These are phyloP conservation scores for Sarcodon sp. DNA, from an alignment of 768 basidiomycete genomes.

Conservation along the genomic window DNA sequence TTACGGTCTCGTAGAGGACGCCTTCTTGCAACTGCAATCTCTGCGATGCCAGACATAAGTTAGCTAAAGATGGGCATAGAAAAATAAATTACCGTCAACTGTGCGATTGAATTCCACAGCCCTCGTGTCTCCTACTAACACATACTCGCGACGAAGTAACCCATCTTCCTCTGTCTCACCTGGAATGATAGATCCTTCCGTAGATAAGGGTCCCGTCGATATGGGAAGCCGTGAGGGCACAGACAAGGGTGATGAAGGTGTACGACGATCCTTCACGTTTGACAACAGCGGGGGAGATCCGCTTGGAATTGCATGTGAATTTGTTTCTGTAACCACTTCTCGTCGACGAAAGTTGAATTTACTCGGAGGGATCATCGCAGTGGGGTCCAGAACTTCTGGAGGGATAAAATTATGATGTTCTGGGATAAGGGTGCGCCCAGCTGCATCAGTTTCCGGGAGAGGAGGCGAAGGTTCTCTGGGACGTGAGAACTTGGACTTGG, in stretches of 20 bases:
- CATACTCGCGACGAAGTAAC: conserved; percentile 75
- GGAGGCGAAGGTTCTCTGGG: conserved; percentile 22
- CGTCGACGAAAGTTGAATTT: conserved; percentile 57
- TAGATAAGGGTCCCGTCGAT: conserved; percentile 21
- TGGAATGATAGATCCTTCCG: conserved; percentile 58
- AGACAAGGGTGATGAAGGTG: neutral
- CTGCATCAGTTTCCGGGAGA: conserved; percentile 10
- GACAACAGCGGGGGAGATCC: neutral
- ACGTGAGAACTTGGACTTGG: conserved; percentile 65
- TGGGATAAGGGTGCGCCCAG: conserved; percentile 37
- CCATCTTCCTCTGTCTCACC: conserved; percentile 82
- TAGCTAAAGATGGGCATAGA: neutral
- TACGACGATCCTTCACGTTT: neutral
- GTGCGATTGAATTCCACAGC: conserved; percentile 88
- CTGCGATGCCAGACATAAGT: conserved; percentile 22
- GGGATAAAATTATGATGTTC: conserved; percentile 65
- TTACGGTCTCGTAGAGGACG: conserved; percentile 46
- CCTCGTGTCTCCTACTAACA: conserved; percentile 80
- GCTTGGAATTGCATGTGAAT: neutral
- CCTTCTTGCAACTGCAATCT: conserved; percentile 48
- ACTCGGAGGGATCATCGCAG: conserved; percentile 72
- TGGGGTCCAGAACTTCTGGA: conserved; percentile 70
- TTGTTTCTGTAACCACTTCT: conserved; percentile 2
- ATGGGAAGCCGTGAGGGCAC: neutral
- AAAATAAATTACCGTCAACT: conserved; percentile 61